phyloP scores from a whole-genome alignment of 176 grass and related monocot genomes.

The Eleusine coracana region DNA sequence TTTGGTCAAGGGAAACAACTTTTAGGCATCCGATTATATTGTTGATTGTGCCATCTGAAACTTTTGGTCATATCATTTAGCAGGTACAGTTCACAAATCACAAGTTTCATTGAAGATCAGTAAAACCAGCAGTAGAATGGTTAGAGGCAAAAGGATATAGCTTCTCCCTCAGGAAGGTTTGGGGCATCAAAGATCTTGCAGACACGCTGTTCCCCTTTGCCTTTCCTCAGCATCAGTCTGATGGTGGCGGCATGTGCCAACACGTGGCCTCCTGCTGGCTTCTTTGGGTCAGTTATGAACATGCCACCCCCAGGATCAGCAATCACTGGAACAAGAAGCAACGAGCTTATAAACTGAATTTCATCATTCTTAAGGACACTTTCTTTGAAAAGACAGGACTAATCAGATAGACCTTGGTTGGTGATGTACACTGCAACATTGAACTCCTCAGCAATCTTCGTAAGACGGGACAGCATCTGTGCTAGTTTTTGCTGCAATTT shows the following conservation, averaged over 20 bases:
- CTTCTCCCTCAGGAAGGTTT: slow-evolving; percentile 90
- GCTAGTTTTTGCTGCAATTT: slow-evolving; percentile 85
- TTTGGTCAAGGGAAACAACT: slow-evolving; percentile 57
- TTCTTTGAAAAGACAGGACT: slow-evolving; percentile 16
- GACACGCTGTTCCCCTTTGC: slow-evolving; percentile 90
- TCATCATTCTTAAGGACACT: background rate
- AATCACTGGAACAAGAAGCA: slow-evolving; percentile 64
- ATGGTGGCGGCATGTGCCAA: slow-evolving; percentile 71
- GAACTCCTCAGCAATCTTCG: slow-evolving; percentile 92
- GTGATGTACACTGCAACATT: slow-evolving; percentile 98
- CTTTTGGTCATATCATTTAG: background rate
- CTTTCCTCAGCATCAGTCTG: slow-evolving; percentile 87
- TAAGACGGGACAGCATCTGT: slow-evolving; percentile 88
- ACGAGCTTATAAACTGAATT: slow-evolving; percentile 11
- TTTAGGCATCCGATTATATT: slow-evolving; percentile 5
- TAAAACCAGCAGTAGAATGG: slow-evolving; percentile 3
- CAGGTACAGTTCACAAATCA: background rate
- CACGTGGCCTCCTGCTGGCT: slow-evolving; percentile 84
- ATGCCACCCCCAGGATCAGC: slow-evolving; percentile 79
- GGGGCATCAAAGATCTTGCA: slow-evolving; percentile 96
- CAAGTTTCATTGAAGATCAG: background rate
- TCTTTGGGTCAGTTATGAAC: slow-evolving; percentile 92
- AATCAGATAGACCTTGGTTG: slow-evolving; percentile 66
- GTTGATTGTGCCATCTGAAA: slow-evolving; percentile 13
- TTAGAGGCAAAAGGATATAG: slow-evolving; percentile 65